Evolutionary conservation across 768 basidiomycete species (phyloP).

Genomic region (Mycena rebaudengoi): DNA sequence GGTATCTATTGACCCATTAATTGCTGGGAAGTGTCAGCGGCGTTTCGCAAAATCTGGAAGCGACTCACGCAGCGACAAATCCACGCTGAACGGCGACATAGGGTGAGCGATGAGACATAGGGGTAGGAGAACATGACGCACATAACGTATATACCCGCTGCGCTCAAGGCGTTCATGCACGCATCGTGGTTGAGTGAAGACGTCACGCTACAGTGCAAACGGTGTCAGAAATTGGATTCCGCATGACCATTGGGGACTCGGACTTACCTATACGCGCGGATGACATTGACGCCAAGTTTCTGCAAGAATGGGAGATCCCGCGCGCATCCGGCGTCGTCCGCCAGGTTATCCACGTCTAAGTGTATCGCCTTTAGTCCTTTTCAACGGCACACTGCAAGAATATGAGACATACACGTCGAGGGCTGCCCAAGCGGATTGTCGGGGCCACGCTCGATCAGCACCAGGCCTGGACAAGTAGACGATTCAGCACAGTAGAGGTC

Average conservation of each 20-base stretch:
- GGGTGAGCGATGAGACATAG: background rate
- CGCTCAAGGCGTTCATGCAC: slow-evolving; percentile 83
- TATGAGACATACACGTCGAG: slow-evolving; percentile 29
- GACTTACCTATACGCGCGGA: slow-evolving; percentile 91
- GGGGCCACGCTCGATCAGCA: slow-evolving; percentile 3
- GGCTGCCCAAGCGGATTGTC: slow-evolving; percentile 4
- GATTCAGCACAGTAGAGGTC: background rate
- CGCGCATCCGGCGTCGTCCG: slow-evolving; percentile 69
- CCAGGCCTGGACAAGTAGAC: background rate
- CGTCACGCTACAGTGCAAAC: no score
- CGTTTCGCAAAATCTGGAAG: background rate
- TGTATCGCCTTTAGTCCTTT: no score
- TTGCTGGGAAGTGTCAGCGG: slow-evolving; percentile 29
- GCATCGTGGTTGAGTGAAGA: slow-evolving; percentile 83
- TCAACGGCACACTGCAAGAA: no score
- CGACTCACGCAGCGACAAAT: slow-evolving; percentile 69
- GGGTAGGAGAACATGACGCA: slow-evolving; percentile 45
- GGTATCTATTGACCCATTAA: slow-evolving; percentile 75
- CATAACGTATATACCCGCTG: slow-evolving; percentile 91
- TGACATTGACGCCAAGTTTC: slow-evolving; percentile 79
- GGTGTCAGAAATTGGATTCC: no score
- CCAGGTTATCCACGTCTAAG: slow-evolving; percentile 82
- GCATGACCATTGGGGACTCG: no score
- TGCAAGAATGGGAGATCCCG: slow-evolving; percentile 84
- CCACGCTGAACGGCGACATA: slow-evolving; percentile 63